These are phyloP conservation scores for Wallacemonas sp. DNA, from an alignment of 208 protist species.

Conservation along the genomic window DNA sequence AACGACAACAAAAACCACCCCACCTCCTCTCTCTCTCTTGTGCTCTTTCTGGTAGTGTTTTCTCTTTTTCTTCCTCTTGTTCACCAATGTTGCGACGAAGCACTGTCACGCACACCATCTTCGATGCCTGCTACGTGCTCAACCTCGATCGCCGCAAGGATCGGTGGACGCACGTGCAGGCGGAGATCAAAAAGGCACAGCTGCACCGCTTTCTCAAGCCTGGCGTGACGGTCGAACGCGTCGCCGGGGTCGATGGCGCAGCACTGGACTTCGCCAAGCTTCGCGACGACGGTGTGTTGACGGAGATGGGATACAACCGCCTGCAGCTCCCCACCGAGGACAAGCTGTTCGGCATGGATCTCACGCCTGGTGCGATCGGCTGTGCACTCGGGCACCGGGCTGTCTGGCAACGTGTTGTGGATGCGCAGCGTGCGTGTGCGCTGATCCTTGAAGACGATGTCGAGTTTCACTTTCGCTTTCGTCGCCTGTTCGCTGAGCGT, in stretches of 20 bases:
- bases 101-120: conserved; percentile 37
- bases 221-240: conserved; percentile 48
- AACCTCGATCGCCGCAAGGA: conserved; percentile 88
- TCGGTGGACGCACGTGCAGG: conserved; percentile 70
- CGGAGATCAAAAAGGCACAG: conserved; percentile 56
- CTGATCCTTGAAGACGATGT: conserved; percentile 91
- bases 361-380: conserved; percentile 86
- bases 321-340: conserved; percentile 69
- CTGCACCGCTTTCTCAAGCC: conserved; percentile 57
- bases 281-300: conserved; percentile 49
- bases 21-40: not conserved
- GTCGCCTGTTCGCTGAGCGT: conserved; percentile 44
- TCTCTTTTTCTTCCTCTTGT: too few relatives aligned
- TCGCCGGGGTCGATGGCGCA: conserved; percentile 76
- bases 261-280: conserved; percentile 60
- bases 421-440: conserved; percentile 30
- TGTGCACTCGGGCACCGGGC: conserved; percentile 83
- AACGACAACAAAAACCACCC: too few relatives aligned
- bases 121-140: conserved; percentile 90
- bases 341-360: conserved; percentile 93
- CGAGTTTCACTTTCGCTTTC: conserved; percentile 83
- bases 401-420: conserved; percentile 79
- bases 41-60: too few relatives aligned
- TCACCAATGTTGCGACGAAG: conserved; percentile 32
- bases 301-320: conserved; percentile 70